Percentiles rank a stretch among this genome's conserved stretches.
Conservation (phyloP, 495 filamentous ascomycete species). For the Parachaetomium inaequale region DNA sequence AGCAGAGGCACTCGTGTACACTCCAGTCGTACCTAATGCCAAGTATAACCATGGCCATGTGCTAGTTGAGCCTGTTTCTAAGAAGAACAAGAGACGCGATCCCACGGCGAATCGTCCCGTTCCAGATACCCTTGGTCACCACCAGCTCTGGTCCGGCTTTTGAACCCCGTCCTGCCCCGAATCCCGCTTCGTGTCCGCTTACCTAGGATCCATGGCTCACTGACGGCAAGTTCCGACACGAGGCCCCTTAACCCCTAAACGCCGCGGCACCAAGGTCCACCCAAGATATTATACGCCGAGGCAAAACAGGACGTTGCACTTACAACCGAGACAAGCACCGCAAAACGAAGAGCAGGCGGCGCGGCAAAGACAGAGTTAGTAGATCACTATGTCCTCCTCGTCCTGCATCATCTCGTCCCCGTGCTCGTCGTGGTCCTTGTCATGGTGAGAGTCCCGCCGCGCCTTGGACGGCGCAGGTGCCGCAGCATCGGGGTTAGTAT, state of each 20-base stretch:
- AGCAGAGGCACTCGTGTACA: background rate
- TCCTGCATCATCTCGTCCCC: constrained; percentile 70
- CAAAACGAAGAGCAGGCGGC: constrained; percentile 6
- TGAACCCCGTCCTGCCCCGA: constrained; percentile 5
- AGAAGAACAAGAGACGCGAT: background rate
- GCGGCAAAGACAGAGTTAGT: constrained; percentile 48
- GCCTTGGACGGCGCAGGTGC: constrained; percentile 18
- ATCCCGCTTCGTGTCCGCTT: constrained; percentile 10
- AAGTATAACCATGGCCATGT: no score
- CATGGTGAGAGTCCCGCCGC: constrained; percentile 24
- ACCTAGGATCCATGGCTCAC: background rate
- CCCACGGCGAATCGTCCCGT: background rate
- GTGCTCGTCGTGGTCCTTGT: constrained; percentile 58
- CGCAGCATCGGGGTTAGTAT: constrained; percentile 38
- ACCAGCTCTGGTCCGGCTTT: background rate
- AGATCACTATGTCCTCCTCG: constrained; percentile 82
- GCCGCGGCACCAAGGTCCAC: background rate
- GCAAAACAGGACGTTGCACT: background rate
- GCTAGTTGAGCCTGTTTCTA: no score
- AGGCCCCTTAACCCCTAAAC: background rate
- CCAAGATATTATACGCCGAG: background rate
- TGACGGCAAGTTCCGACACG: background rate
- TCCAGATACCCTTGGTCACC: background rate
- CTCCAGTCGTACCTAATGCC: no score
- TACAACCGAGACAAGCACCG: background rate